Evolutionary conservation across 805 yeast genomes (phyloP).

Genomic region (Candida schatavii): DNA sequence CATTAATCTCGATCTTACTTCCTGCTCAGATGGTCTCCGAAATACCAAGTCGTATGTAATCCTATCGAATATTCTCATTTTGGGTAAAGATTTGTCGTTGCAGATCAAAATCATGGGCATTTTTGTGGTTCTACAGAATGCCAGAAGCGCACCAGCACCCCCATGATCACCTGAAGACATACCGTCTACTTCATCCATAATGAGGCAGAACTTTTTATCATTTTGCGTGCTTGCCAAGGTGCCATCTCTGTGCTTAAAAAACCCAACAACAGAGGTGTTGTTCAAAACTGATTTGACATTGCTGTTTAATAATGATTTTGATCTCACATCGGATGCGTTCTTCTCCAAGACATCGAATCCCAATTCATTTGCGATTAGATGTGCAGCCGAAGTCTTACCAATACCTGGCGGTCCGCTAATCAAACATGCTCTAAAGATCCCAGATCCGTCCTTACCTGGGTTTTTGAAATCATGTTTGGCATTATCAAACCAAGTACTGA

Average conservation of each 20-base stretch:
- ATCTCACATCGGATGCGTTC: constrained; percentile 87
- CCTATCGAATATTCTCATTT: constrained; percentile 93
- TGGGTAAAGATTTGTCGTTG: constrained; percentile 88
- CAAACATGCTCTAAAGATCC: constrained; percentile 75
- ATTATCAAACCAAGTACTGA: constrained; percentile 67
- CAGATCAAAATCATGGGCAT: constrained; percentile 93
- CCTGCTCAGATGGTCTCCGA: constrained; percentile 82
- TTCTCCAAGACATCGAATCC: constrained; percentile 76
- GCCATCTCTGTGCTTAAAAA: constrained; percentile 45
- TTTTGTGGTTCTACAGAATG: constrained; percentile 76
- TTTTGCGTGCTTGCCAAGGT: constrained; percentile 25
- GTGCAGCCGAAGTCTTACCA: constrained; percentile 83
- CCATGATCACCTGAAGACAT: constrained; percentile 99
- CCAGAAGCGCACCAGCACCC: constrained; percentile 93
- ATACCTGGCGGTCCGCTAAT: constrained; percentile 88
- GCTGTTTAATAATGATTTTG: constrained; percentile 69
- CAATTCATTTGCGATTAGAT: constrained; percentile 61
- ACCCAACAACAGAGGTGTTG: constrained; percentile 83
- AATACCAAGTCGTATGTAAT: constrained; percentile 78
- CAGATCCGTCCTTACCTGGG: constrained; percentile 63
- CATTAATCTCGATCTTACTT: constrained; percentile 80
- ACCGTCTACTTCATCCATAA: constrained; percentile 99
- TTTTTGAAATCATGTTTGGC: constrained; percentile 53
- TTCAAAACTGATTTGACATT: constrained; percentile 68
- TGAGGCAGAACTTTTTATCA: constrained; percentile 66